phyloP scores from a whole-genome alignment of 495 filamentous ascomycete species.

The Aspergillus conjunctus region DNA sequence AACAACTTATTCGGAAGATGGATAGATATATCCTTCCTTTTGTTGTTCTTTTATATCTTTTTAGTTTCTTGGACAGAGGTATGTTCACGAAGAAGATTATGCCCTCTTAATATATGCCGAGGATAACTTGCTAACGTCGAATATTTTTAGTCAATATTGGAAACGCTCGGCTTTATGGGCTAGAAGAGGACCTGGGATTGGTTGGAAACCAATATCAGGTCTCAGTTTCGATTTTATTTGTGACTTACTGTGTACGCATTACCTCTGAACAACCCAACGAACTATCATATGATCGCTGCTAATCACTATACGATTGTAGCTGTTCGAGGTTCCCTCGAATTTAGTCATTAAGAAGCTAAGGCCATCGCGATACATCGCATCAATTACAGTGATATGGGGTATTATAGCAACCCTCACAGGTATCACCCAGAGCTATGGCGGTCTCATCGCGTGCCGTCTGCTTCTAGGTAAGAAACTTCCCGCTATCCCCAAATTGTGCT shows the following conservation, averaged over 20 bases:
- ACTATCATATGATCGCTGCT: constrained; percentile 10
- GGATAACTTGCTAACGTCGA: neutral
- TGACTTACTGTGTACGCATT: constrained; percentile 61
- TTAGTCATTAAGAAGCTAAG: constrained; percentile 78
- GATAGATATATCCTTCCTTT: constrained; percentile 64
- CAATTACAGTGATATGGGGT: constrained; percentile 66
- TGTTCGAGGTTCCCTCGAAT: constrained; percentile 60
- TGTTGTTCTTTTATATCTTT: constrained; percentile 62
- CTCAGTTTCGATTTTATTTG: constrained; percentile 71
- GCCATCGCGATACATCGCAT: constrained; percentile 70
- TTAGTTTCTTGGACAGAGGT: constrained; percentile 67
- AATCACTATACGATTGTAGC: constrained; percentile 19
- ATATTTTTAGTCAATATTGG: constrained; percentile 71
- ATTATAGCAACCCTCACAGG: constrained; percentile 71
- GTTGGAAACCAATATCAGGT: constrained; percentile 67
- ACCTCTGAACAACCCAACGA: neutral
- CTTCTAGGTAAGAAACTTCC: constrained; percentile 43
- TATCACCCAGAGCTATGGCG: constrained; percentile 60
- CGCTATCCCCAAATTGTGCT: neutral
- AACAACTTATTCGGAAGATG: constrained; percentile 53
- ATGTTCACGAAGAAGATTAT: constrained; percentile 18
- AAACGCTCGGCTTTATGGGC: constrained; percentile 67
- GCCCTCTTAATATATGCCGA: constrained; percentile 1
- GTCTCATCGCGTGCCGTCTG: constrained; percentile 56
- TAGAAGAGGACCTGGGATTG: constrained; percentile 68